Evolutionary conservation across 75 land plant species (phyloP), one percentile per base, ranked within the genome.

Genomic region (Cunninghamia lanceolata): DNA sequence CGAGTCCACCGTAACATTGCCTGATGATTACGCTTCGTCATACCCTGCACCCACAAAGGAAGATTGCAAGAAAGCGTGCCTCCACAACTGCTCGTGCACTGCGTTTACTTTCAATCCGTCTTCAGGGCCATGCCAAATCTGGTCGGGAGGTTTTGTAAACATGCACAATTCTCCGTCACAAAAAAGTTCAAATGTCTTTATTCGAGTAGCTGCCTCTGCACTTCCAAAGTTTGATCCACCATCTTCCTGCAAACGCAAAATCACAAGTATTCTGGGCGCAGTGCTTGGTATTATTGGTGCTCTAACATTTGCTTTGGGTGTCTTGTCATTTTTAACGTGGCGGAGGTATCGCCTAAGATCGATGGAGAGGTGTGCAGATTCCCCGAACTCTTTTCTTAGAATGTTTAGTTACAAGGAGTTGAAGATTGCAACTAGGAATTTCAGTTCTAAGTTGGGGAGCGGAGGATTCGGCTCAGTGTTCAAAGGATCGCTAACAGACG

Each of bases 11-110:
- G 35, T 85, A 63, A 82, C 68, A 9, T 45, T 74, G 47, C 89
- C 87, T 16, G 84, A 21, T 15, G 53, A 85, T 43, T 16, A 35
- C 14, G 2, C 0, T 43, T 17, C 3, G 74, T 56, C 40, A 39
- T 35, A 28, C 73, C 36, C 56, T 53, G 25, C 66, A 6, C 46
- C 30, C n/a, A 53, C 84, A 11, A 42, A 66, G 82, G 10, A 10
- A 1, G 84, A 71, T 21, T 90, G 91, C 63, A 75, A 87, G 82
- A 59, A 82, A 25, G 82, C 70, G 3, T 90, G 91, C 85, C 59
- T 85, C 45, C 54, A 11, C 35, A 73, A 89, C 68, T 89, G 88
- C 53, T 86, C 89, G 0, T 90, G 91, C 53, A 79, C 73, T n/a
- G 91, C 87, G 1, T 81, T 84, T 38, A 34, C 52, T 36, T 80